Evolutionary conservation across 176 grass and related monocot species (phyloP).

Genomic region (Chloris gayana): DNA sequence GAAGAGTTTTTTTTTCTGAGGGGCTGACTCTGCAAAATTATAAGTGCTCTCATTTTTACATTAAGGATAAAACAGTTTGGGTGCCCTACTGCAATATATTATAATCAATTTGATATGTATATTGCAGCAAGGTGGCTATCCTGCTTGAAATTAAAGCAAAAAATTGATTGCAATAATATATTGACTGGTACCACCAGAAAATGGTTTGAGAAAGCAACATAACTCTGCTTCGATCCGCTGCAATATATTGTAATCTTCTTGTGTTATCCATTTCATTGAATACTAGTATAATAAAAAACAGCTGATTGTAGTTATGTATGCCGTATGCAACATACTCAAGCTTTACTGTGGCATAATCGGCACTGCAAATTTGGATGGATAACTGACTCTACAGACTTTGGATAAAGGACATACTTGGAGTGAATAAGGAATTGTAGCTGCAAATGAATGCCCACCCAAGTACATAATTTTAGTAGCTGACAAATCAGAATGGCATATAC

Average conservation of each 20-base stretch:
- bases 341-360: neutral
- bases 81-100: neutral
- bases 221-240: too few relatives aligned
- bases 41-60: neutral
- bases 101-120: too few relatives aligned
- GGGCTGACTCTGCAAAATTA: neutral
- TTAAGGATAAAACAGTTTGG: neutral
- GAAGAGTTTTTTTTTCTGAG: neutral
- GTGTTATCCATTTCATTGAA: slow-evolving; percentile 3
- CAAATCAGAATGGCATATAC: neutral
- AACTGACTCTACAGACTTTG: neutral
- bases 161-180: too few relatives aligned
- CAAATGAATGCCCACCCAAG: neutral
- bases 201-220: too few relatives aligned
- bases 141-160: too few relatives aligned
- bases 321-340: neutral
- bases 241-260: neutral
- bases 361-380: neutral
- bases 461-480: neutral
- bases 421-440: neutral
- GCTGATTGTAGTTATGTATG: neutral
- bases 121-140: too few relatives aligned
- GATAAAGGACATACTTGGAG: neutral
- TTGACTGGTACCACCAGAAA: too few relatives aligned
- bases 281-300: neutral